A percentile compares a stretch with the other conserved stretches of the same genome.
Conservation (phyloP, 768 basidiomycete genomes). For the Galerina marginata region DNA sequence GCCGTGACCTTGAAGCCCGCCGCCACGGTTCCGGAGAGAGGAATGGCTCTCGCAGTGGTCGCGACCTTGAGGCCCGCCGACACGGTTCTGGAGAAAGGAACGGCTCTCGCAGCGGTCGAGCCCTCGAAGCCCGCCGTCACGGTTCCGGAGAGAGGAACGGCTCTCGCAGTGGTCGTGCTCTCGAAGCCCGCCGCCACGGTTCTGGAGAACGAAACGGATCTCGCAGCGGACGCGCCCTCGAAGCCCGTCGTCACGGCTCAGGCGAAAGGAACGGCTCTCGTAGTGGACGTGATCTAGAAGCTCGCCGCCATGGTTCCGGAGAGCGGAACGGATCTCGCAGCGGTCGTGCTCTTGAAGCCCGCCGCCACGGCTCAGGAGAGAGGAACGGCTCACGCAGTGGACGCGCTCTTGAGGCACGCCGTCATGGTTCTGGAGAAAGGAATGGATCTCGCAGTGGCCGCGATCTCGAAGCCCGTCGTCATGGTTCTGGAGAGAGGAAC, state of each 20-base stretch:
- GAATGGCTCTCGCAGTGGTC: slow-evolving; percentile 1
- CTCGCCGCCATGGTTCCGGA: slow-evolving; percentile 10
- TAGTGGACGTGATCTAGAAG: slow-evolving; percentile 10
- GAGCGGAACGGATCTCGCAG: slow-evolving; percentile 13
- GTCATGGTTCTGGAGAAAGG: no score
- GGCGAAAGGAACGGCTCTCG: slow-evolving; percentile 12
- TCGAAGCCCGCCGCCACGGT: slow-evolving; percentile 20
- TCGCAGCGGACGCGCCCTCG: slow-evolving; percentile 4
- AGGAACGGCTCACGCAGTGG: no score
- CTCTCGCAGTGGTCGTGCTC: slow-evolving; percentile 6
- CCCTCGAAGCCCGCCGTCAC: slow-evolving; percentile 15
- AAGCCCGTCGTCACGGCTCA: slow-evolving; percentile 15
- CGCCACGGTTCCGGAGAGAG: background rate
- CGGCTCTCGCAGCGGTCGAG: slow-evolving; percentile 2
- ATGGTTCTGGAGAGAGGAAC: slow-evolving; percentile 6
- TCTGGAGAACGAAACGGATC: slow-evolving; percentile 5
- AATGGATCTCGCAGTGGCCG: no score
- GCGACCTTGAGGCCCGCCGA: slow-evolving; percentile 5
- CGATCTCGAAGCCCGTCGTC: no score
- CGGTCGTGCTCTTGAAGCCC: slow-evolving; percentile 6
- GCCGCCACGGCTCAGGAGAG: slow-evolving; percentile 8
- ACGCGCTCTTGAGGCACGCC: no score
- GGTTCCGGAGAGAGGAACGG: slow-evolving; percentile 3
- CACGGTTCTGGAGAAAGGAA: slow-evolving; percentile 9
- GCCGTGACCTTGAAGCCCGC: slow-evolving; percentile 3